Evolutionary conservation across 2,329 filamentous ascomycete species (phyloP).

Genomic region (Metarhizium sp.): DNA sequence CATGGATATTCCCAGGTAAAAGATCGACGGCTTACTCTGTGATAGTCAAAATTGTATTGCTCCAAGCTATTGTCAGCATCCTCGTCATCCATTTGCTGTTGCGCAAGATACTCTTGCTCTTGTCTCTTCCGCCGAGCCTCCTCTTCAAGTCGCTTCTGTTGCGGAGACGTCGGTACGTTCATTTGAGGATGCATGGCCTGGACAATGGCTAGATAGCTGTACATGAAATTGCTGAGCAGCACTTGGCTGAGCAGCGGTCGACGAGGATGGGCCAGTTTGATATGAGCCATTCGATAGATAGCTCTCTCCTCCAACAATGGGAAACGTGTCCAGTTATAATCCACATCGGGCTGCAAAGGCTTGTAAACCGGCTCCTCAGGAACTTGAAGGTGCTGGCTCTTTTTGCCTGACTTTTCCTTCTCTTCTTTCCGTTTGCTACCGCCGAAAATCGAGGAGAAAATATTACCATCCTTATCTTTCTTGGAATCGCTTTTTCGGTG

Average conservation of each 20-base stretch:
- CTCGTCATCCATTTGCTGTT: slow-evolving; percentile 34
- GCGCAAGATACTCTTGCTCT: slow-evolving; percentile 38
- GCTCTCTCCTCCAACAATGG: slow-evolving; percentile 91
- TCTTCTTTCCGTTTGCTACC: slow-evolving; percentile 81
- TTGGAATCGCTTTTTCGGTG: slow-evolving; percentile 68
- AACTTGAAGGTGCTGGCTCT: slow-evolving; percentile 60
- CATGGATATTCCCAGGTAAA: background rate
- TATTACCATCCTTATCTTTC: slow-evolving; percentile 84
- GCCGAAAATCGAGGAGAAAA: slow-evolving; percentile 92
- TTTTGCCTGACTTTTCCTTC: slow-evolving; percentile 64
- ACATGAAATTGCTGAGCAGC: slow-evolving; percentile 98
- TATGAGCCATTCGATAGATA: slow-evolving; percentile 97
- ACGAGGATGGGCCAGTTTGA: slow-evolving; percentile 95
- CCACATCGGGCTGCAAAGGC: slow-evolving; percentile 72
- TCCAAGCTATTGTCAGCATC: slow-evolving; percentile 39
- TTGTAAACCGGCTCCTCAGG: slow-evolving; percentile 72
- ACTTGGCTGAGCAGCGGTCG: slow-evolving; percentile 90
- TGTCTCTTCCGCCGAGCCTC: slow-evolving; percentile 41
- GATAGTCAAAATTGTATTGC: slow-evolving; percentile 45
- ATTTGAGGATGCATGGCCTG: slow-evolving; percentile 98
- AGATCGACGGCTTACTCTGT: slow-evolving; percentile 31
- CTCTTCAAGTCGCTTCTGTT: slow-evolving; percentile 55
- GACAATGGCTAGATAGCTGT: slow-evolving; percentile 95
- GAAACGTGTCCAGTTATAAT: slow-evolving; percentile 94
- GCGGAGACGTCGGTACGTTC: slow-evolving; percentile 76